phyloP scores from a whole-genome alignment of 352 stramenopile species.

The Bremia lactucae region DNA sequence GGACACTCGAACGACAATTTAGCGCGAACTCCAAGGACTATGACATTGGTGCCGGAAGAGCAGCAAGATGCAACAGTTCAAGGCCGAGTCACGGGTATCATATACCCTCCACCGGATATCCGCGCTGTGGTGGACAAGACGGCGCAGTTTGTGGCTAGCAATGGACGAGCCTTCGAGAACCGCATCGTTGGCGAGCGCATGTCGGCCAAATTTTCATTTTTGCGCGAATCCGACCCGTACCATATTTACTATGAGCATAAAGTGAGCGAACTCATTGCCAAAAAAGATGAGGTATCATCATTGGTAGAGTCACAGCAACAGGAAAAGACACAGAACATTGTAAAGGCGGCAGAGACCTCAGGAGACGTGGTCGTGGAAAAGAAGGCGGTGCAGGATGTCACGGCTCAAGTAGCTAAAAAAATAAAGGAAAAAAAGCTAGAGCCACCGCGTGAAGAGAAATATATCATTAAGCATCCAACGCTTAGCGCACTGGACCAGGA shows the following conservation, averaged over 20 bases:
- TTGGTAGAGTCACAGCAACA: slow-evolving; percentile 15
- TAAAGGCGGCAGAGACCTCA: slow-evolving; percentile 17
- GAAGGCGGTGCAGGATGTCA: slow-evolving; percentile 73
- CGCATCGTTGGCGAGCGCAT: slow-evolving; percentile 93
- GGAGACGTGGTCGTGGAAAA: slow-evolving; percentile 71
- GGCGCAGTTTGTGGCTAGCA: slow-evolving; percentile 96
- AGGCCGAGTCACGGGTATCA: slow-evolving; percentile 84
- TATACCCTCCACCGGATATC: slow-evolving; percentile 96
- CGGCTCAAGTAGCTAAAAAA: slow-evolving; percentile 84
- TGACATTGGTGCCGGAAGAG: slow-evolving; percentile 13
- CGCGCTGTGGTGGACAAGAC: slow-evolving; percentile 97
- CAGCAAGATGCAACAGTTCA: slow-evolving; percentile 38
- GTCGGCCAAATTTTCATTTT: slow-evolving; percentile 96
- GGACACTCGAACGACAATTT: too few relatives aligned
- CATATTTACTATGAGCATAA: slow-evolving; percentile 98
- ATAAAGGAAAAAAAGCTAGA: slow-evolving; percentile 83
- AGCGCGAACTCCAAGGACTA: slow-evolving; percentile 5
- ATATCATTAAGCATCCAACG: slow-evolving; percentile 83
- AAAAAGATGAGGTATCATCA: slow-evolving; percentile 17
- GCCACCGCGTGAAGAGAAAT: slow-evolving; percentile 55
- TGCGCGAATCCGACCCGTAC: slow-evolving; percentile 91
- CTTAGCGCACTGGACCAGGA: slow-evolving; percentile 91
- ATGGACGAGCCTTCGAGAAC: slow-evolving; percentile 95
- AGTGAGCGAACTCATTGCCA: slow-evolving; percentile 78
- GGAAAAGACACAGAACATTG: slow-evolving; percentile 12